These are phyloP conservation scores for Anthoceros angustus DNA, from an alignment of 225 moss, liverwort and hornwort species.

Conservation along the genomic window DNA sequence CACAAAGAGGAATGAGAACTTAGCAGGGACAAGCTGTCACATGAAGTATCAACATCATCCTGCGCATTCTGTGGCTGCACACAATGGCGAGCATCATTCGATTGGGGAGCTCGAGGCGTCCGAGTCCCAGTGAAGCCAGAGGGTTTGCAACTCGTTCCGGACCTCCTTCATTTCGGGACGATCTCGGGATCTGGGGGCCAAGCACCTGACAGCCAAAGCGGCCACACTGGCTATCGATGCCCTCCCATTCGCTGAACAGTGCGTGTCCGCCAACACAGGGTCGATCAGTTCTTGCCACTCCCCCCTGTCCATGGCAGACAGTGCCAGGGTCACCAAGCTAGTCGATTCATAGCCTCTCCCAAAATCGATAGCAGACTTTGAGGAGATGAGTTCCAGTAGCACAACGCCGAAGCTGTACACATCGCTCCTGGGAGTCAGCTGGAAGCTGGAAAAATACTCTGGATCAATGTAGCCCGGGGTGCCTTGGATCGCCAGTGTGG, in stretches of 20 bases:
- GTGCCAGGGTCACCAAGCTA: constrained; percentile 5
- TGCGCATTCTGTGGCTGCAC: neutral
- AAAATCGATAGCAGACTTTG: neutral
- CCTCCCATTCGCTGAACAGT: constrained; percentile 1
- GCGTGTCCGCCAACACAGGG: constrained; percentile 10
- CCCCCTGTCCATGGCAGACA: neutral
- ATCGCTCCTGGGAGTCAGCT: constrained; percentile 3
- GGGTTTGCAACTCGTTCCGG: constrained; percentile 9
- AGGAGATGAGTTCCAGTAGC: neutral
- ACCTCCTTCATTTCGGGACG: constrained; percentile 7
- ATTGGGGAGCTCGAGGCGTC: neutral
- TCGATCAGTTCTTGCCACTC: constrained; percentile 7
- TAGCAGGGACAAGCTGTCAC: no score
- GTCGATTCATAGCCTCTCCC: neutral
- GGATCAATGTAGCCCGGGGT: constrained; percentile 4
- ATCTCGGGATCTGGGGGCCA: constrained; percentile 6
- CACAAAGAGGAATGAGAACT: neutral
- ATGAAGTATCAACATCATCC: neutral
- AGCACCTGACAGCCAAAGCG: constrained; percentile 4
- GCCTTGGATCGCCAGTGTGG: constrained; percentile 1
- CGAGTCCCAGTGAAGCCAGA: neutral
- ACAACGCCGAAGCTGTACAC: constrained; percentile 2
- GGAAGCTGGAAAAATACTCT: neutral
- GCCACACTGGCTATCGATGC: constrained; percentile 10
- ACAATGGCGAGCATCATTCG: neutral